Evolutionary conservation across 441 rosid genomes (phyloP).

Genomic region (Geranium incanum): DNA sequence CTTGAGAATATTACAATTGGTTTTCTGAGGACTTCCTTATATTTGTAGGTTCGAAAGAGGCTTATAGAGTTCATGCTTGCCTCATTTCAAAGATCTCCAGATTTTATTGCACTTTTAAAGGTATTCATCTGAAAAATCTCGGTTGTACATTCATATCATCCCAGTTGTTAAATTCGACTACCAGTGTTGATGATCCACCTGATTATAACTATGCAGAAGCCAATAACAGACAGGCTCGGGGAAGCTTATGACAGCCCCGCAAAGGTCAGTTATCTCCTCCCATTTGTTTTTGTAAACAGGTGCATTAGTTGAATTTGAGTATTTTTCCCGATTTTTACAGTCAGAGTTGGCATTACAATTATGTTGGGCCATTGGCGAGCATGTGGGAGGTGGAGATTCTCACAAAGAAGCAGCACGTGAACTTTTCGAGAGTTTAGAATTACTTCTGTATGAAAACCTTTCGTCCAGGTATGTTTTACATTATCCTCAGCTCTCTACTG

Average conservation of each 20-base stretch:
- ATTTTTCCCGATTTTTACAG: slow-evolving; percentile 28
- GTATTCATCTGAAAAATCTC: slow-evolving; percentile 30
- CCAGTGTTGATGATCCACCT: not conserved
- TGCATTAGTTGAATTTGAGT: slow-evolving; percentile 4
- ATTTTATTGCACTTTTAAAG: slow-evolving; percentile 69
- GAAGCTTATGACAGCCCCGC: slow-evolving; percentile 92
- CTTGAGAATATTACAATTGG: not conserved
- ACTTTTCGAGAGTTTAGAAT: slow-evolving; percentile 85
- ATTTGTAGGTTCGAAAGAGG: slow-evolving; percentile 62
- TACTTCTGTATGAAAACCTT: slow-evolving; percentile 87
- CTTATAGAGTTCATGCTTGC: slow-evolving; percentile 81
- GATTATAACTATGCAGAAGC: slow-evolving; percentile 51
- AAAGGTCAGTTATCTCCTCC: slow-evolving; percentile 47
- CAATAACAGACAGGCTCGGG: slow-evolving; percentile 81
- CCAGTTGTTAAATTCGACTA: slow-evolving; percentile 4
- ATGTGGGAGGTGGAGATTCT: slow-evolving; percentile 85
- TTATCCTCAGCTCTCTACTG: slow-evolving; percentile 13
- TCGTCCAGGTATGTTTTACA: slow-evolving; percentile 55
- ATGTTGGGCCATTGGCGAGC: slow-evolving; percentile 98
- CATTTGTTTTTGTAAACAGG: slow-evolving; percentile 3
- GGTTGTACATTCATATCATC: not conserved
- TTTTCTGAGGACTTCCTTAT: slow-evolving; percentile 11
- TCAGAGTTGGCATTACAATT: slow-evolving; percentile 83
- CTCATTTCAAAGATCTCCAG: slow-evolving; percentile 78
- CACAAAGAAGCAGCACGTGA: slow-evolving; percentile 94